phyloP scores from a whole-genome alignment of 106 monocot genomes.

The Dactylorhiza incarnata region DNA sequence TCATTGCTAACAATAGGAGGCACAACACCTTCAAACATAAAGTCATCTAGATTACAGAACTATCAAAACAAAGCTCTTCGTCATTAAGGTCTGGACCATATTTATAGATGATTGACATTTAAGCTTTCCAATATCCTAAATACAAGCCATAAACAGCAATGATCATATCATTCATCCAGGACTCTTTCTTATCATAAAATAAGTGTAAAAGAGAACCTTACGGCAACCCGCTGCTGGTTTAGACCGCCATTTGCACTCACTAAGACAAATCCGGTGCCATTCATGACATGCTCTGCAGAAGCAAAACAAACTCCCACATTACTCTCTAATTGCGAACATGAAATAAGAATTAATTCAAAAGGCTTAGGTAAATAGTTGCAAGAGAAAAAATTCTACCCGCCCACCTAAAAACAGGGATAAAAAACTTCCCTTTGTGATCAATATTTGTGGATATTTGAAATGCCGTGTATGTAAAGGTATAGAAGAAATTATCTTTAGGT shows the following conservation, averaged over 20 bases:
- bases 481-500: not conserved
- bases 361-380: not conserved
- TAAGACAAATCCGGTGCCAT: constrained; percentile 51
- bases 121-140: not conserved
- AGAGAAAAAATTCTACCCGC: not conserved
- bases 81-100: not conserved
- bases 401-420: not conserved
- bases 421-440: not conserved
- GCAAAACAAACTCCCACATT: constrained; percentile 12
- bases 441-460: not conserved
- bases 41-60: not conserved
- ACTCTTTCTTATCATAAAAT: not conserved
- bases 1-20: not conserved
- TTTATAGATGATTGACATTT: not conserved
- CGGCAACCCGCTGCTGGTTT: constrained; percentile 94
- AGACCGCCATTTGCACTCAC: constrained; percentile 90
- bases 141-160: not conserved
- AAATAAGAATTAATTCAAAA: not conserved
- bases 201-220: constrained; percentile 21
- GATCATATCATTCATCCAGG: not conserved
- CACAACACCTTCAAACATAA: not conserved
- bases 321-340: not conserved
- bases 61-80: not conserved
- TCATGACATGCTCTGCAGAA: constrained; percentile 31
- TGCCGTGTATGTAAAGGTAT: not conserved